Percentiles rank a stretch among this genome's conserved stretches.
Conservation (phyloP, 371 early-diverging fungal genomes). For the Apophysomyces variabilis region DNA sequence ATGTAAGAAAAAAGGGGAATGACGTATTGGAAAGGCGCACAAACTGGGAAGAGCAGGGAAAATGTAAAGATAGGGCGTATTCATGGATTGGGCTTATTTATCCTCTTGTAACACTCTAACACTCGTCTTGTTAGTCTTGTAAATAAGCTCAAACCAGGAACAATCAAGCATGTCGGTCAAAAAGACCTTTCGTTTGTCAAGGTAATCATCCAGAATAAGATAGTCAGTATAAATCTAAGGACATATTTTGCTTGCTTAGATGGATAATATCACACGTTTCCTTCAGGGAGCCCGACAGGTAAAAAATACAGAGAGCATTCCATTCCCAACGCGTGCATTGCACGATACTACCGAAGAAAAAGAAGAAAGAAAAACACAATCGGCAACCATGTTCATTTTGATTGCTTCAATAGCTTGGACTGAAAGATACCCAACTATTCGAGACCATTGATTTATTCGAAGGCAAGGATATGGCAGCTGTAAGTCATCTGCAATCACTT, state of each 20-base stretch:
- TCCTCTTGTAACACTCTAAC: constrained; percentile 3
- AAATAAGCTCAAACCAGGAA: constrained; percentile 76
- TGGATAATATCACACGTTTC: constrained; percentile 82
- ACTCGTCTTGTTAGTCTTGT: constrained; percentile 55
- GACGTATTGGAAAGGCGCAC: background rate
- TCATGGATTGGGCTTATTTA: background rate
- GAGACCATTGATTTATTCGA: constrained; percentile 93
- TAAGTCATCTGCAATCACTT: constrained; percentile 31
- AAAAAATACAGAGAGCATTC: constrained; percentile 1
- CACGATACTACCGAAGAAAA: constrained; percentile 54
- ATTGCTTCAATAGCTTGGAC: constrained; percentile 57
- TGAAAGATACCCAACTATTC: constrained; percentile 82
- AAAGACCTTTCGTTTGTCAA: constrained; percentile 77
- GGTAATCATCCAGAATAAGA: constrained; percentile 39
- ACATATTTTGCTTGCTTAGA: constrained; percentile 49
- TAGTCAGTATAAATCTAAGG: background rate
- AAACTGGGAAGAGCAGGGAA: constrained; percentile 5
- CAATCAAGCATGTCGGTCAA: constrained; percentile 69
- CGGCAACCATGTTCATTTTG: background rate
- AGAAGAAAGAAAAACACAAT: constrained; percentile 30
- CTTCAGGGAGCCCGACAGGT: constrained; percentile 63
- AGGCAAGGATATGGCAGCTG: constrained; percentile 83
- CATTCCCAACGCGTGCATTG: constrained; percentile 23
- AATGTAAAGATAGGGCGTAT: constrained; percentile 2
- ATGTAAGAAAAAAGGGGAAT: background rate